Base-by-base conservation (phyloP, 768 basidiomycete species). In the Macrolepiota fuliginosa region DNA sequence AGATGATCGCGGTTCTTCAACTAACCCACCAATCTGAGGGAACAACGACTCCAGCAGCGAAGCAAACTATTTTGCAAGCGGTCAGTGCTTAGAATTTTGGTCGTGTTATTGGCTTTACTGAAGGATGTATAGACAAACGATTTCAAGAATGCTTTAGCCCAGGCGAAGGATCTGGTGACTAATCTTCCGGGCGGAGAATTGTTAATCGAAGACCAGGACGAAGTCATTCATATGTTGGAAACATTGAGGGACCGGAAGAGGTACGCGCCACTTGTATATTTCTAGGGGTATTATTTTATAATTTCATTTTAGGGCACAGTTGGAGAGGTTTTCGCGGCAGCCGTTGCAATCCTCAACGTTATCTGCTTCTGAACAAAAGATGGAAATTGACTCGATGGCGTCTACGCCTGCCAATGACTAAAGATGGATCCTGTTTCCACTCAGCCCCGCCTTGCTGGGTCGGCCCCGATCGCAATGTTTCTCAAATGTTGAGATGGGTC, bases 321-420 rank as follows among this genome's bases (percentile, higher is more conserved):
- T 90, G 1, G 73, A 69, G 0, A 75, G 79, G 13, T 89, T 91
- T 64, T 72, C 84, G 2, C 53, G 36, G 19, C 60, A 61, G 37
- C 3, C 71, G 76, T 13, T 75, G 73, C 57, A 76, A 77, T 19
- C 67, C 13, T 71, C 74, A 7, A 65, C 71, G 3, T 37, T 67
- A 25, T 67, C 65, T 13, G 62, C 63, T 2, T 65, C 63, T 12
- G 74, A 78, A 24, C 49, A 67, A 4, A 80, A 77, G 63, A 88
- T 89, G 82, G 89, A 90, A 65, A 72, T 91, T 40, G 89, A 91
- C 68, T 91, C 89, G 13, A 86, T 84, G 61, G 89, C 89, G 27
- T 90, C 89, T 3, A 91, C 89, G 3, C 89, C 89, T 11, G 76
- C 79, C 58, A 72, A 77, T 19, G 77, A 73, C 55, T 69, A 53